phyloP scores from a whole-genome alignment of 192 early-diverging fungal genomes.

The Diversispora eburnea region DNA sequence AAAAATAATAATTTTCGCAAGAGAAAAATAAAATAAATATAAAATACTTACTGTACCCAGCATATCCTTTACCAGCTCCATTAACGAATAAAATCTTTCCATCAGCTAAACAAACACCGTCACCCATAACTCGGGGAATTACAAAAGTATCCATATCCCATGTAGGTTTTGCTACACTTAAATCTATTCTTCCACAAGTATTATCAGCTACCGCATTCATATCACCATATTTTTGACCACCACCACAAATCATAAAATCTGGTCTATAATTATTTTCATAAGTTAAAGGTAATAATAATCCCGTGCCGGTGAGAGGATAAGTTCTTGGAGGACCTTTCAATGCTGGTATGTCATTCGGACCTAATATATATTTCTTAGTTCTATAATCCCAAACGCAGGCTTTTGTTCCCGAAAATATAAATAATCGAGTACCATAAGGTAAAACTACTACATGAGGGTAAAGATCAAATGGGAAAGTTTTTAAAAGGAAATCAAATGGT shows the following conservation, averaged over 20 bases:
- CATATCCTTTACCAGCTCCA: slow-evolving; percentile 51
- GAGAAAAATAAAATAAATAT: too few relatives aligned
- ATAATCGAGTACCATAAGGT: slow-evolving; percentile 24
- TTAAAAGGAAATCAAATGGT: slow-evolving; percentile 40
- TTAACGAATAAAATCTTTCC: slow-evolving; percentile 58
- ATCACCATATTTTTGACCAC: slow-evolving; percentile 34
- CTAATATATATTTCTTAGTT: slow-evolving; percentile 36
- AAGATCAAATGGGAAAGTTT: slow-evolving; percentile 43
- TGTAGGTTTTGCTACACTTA: slow-evolving; percentile 30
- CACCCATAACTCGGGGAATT: slow-evolving; percentile 47
- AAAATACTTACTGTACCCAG: slow-evolving; percentile 42
- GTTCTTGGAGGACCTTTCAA: slow-evolving; percentile 46
- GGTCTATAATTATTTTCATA: slow-evolving; percentile 54
- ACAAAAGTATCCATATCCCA: slow-evolving; percentile 52
- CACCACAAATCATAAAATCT: slow-evolving; percentile 61
- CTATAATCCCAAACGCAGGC: slow-evolving; percentile 44
- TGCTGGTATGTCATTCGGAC: slow-evolving; percentile 31
- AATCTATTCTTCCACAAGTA: slow-evolving; percentile 48
- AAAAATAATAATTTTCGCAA: neutral
- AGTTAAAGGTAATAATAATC: slow-evolving; percentile 49
- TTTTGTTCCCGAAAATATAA: slow-evolving; percentile 45
- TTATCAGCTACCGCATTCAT: slow-evolving; percentile 34
- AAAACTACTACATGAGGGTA: slow-evolving; percentile 8
- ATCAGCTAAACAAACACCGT: slow-evolving; percentile 46
- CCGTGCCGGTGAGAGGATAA: slow-evolving; percentile 56